A percentile compares a stretch with the other conserved stretches of the same genome.
These are phyloP conservation scores for Dictyostelium intermedium DNA, from an alignment of 78 protist species.

Conservation along the genomic window DNA sequence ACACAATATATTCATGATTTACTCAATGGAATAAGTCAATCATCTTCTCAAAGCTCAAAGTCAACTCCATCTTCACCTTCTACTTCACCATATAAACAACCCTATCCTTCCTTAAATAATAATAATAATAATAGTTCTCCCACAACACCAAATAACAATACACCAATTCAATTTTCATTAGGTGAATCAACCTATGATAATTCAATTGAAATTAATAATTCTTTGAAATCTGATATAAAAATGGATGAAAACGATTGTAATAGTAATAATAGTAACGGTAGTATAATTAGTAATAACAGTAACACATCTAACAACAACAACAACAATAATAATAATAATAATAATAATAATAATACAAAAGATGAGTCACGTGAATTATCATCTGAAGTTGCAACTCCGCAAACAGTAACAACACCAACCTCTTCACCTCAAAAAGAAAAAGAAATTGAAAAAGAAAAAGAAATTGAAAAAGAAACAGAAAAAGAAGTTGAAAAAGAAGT, in stretches of 20 bases:
- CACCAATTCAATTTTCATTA: neutral
- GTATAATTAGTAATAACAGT: no score
- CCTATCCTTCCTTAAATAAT: neutral
- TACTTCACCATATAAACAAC: neutral
- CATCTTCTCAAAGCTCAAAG: neutral
- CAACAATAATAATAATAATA: neutral
- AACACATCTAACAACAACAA: neutral
- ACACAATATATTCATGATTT: constrained; percentile 56
- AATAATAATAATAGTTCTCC: neutral
- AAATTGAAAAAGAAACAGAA: neutral
- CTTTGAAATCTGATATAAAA: neutral
- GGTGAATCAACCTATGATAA: neutral
- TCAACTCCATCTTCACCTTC: neutral
- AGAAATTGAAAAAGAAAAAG: neutral
- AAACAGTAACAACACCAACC: neutral
- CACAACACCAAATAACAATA: neutral
- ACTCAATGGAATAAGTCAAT: constrained; percentile 18
- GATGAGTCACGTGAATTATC: neutral
- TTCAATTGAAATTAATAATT: neutral
- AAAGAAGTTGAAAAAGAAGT: neutral
- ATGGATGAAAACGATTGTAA: neutral
- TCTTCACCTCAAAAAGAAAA: neutral
- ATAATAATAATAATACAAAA: neutral
- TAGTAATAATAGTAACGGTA: neutral
- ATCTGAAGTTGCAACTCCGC: neutral